Conservation (phyloP, 441 rosid species). For the Gossypium gossypioides region DNA sequence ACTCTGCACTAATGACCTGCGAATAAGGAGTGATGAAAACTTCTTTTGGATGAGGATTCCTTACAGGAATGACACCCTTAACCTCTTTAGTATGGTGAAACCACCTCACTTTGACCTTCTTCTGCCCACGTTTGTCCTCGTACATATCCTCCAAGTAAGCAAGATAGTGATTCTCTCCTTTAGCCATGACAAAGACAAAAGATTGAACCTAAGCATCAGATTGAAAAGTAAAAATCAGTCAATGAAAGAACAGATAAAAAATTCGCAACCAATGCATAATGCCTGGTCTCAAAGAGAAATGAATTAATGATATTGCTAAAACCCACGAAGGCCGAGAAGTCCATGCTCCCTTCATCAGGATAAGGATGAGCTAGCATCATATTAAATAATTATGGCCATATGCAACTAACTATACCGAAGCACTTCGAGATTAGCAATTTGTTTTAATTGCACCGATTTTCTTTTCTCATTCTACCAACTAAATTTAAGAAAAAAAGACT, state of each 20-base stretch:
- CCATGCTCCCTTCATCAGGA: not conserved
- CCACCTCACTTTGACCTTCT: constrained; percentile 95
- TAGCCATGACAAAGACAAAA: constrained; percentile 89
- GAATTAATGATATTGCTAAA: not conserved
- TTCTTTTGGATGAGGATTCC: constrained; percentile 80
- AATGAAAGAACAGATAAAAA: not conserved
- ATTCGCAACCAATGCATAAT: constrained; percentile 2
- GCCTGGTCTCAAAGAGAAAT: not conserved
- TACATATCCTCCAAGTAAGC: constrained; percentile 97
- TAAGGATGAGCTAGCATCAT: constrained; percentile 1
- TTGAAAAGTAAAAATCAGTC: not conserved
- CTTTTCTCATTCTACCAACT: not conserved
- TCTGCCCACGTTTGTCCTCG: constrained; percentile 84
- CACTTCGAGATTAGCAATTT: not conserved
- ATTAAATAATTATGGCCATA: not conserved
- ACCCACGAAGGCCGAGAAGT: not conserved
- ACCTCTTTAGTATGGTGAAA: constrained; percentile 87
- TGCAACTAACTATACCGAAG: not conserved
- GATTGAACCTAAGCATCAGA: constrained; percentile 57
- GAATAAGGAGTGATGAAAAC: constrained; percentile 83
- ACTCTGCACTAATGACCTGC: constrained; percentile 92
- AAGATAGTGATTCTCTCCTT: constrained; percentile 67
- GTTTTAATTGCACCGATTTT: not conserved
- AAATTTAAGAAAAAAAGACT: not conserved
- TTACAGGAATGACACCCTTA: constrained; percentile 55